Evolutionary conservation across 2,329 filamentous ascomycete genomes (phyloP).

Genomic region (Aspergillus neotritici): DNA sequence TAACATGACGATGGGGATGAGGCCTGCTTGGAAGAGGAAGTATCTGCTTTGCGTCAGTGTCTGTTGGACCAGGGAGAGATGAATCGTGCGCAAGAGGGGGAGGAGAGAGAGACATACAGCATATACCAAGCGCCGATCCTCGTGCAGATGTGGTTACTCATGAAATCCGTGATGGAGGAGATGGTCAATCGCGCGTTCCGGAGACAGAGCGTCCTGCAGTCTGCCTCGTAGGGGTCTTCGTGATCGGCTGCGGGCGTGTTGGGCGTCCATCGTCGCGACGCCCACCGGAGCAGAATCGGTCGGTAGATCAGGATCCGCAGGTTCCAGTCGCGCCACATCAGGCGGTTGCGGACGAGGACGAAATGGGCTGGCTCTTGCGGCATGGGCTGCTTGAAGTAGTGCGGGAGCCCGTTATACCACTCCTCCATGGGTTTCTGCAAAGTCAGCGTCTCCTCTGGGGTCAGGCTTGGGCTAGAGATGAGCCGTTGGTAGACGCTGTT

Average conservation of each 20-base stretch:
- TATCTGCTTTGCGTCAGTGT: conserved; percentile 21
- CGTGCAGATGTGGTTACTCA: conserved; percentile 36
- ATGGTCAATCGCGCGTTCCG: conserved; percentile 39
- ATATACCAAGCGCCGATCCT: conserved; percentile 42
- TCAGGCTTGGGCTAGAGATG: conserved; percentile 39
- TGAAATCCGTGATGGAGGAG: conserved; percentile 38
- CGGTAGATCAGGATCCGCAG: conserved; percentile 41
- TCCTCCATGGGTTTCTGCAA: conserved; percentile 40
- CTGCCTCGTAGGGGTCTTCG: conserved; percentile 34
- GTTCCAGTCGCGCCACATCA: conserved; percentile 42
- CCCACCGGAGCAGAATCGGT: conserved; percentile 40
- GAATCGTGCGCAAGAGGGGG: too few relatives aligned
- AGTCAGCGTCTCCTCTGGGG: conserved; percentile 37
- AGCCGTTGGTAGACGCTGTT: conserved; percentile 42
- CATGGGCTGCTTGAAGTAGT: conserved; percentile 36
- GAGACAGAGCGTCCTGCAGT: conserved; percentile 37
- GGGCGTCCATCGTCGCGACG: conserved; percentile 32
- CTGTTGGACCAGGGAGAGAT: neutral
- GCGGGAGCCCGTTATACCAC: conserved; percentile 39
- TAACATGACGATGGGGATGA: conserved; percentile 41
- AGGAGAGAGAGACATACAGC: conserved; percentile 25
- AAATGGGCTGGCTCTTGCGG: conserved; percentile 31
- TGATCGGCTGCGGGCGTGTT: conserved; percentile 20
- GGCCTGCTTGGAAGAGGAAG: conserved; percentile 43
- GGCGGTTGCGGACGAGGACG: conserved; percentile 34